A percentile compares a stretch with the other conserved stretches of the same genome.
phyloP scores from a whole-genome alignment of 139 green algal genomes.

The Picochlorum sp. region DNA sequence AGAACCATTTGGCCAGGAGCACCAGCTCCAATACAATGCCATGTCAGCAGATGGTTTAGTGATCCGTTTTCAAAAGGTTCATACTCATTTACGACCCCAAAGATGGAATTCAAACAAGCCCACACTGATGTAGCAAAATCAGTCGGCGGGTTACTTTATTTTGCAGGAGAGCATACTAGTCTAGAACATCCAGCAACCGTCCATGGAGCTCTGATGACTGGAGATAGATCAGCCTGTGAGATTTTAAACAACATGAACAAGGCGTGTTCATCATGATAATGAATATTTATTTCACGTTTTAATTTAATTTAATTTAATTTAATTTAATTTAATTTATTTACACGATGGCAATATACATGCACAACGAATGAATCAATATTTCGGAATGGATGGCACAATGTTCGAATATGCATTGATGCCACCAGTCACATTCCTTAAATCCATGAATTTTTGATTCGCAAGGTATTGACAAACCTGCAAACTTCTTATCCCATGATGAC shows the following conservation, averaged over 20 bases:
- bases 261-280: neutral
- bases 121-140: neutral
- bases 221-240: neutral
- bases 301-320: neutral
- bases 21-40: neutral
- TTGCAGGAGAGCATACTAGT: slow-evolving; percentile 10
- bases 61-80: slow-evolving; percentile 1
- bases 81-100: neutral
- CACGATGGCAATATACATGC: no score
- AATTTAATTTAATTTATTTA: neutral
- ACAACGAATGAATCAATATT: no score
- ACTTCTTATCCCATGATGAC: slow-evolving; percentile 62
- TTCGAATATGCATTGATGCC: slow-evolving; percentile 59
- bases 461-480: slow-evolving; percentile 48
- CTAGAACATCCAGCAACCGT: slow-evolving; percentile 1
- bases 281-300: neutral
- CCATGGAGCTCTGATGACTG: slow-evolving; percentile 3
- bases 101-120: neutral
- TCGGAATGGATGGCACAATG: slow-evolving; percentile 36
- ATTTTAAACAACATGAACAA: slow-evolving; percentile 2
- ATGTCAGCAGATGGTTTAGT: neutral
- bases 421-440: slow-evolving; percentile 58
- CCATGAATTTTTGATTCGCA: slow-evolving; percentile 37
- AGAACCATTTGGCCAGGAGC: neutral
- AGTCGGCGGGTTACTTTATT: neutral